Base-by-base conservation (phyloP, 2,329 filamentous ascomycete genomes). In the Claviceps cyperi region DNA sequence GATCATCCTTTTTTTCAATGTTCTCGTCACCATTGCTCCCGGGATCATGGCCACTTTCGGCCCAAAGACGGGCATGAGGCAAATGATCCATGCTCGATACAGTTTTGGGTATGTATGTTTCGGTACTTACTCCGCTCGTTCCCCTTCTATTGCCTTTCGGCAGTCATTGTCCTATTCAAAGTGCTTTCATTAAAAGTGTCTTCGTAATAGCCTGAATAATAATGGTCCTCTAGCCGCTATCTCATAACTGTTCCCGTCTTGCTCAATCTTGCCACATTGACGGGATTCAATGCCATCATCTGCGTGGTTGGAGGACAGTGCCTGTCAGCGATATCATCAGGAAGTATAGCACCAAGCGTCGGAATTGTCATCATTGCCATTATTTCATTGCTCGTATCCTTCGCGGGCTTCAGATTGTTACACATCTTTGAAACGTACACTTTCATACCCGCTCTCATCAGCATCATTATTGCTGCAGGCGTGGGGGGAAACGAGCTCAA, bases 21-120 rank as follows among this genome's bases (percentile, higher is more conserved):
- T 83, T 17, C 55, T 81, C 24, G 75, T 74, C 1, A 74, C 74
- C 0, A 52, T 73, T 6, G 66, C 74, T 0, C 74, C 78, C 0
- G 78, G 76, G 3, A 80, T 75, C 56, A 65, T 83, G 24, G 72
- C 72, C 41, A 79, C 74, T 0, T 63, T 80, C 47, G 78, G 79
- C 0, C 76, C 79, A 4, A 75, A 74, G 62, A 81, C 78, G 9
- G 80, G 79, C 41, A 75, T 83, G 71, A 71, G 80, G 15, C 79
- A 83, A 62, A 80, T 83, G 71, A 73, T 83, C 7, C 77, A 80
- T 55, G 79, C 80, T 4, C 69, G 80, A 21, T 83, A 76, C 61
- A 76, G 74, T 40, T 84, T 81, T 59, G 78, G 77, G 68, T 76
- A 63, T 49, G 64, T 45, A n/a, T 43, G 68, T 76, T 17, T 44